Evolutionary conservation across 371 early-diverging fungal genomes (phyloP).

Genomic region (Lichtheimia hyalospora): DNA sequence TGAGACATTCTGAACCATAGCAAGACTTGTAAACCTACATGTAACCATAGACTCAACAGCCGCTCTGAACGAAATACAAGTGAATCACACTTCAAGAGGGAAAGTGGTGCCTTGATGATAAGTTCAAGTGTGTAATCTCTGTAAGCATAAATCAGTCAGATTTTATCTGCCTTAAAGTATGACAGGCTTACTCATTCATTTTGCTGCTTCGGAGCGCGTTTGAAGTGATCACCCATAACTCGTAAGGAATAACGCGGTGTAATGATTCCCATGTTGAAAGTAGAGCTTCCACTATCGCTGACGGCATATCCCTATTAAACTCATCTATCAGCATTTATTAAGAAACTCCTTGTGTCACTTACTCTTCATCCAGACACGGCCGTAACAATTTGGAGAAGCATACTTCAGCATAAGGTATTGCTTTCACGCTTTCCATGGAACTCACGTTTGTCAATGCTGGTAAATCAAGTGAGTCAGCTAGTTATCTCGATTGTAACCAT

Average conservation of each 20-base stretch:
- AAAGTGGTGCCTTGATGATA: slow-evolving; percentile 50
- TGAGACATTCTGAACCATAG: too few species aligned
- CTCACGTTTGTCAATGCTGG: neutral
- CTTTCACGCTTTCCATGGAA: slow-evolving; percentile 4
- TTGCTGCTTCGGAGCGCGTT: slow-evolving; percentile 13
- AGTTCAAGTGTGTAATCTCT: slow-evolving; percentile 33
- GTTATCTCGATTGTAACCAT: too few species aligned
- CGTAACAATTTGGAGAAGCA: slow-evolving; percentile 19
- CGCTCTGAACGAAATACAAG: slow-evolving; percentile 49
- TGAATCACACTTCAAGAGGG: slow-evolving; percentile 51
- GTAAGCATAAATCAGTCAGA: neutral
- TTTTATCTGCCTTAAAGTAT: neutral
- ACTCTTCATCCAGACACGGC: slow-evolving; percentile 28
- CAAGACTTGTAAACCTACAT: slow-evolving; percentile 28
- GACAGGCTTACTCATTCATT: slow-evolving; percentile 1
- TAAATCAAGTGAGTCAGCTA: too few species aligned
- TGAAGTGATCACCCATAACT: slow-evolving; percentile 39
- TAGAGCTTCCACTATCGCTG: slow-evolving; percentile 26
- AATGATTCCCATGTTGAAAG: slow-evolving; percentile 40
- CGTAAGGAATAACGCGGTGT: slow-evolving; percentile 38
- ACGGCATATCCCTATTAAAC: neutral
- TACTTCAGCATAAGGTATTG: slow-evolving; percentile 2
- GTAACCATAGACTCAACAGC: slow-evolving; percentile 53
- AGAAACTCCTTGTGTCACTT: neutral
- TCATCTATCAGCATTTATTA: neutral